phyloP scores from a whole-genome alignment of 2,329 filamentous ascomycete genomes.

The Aspergillus cejpii region DNA sequence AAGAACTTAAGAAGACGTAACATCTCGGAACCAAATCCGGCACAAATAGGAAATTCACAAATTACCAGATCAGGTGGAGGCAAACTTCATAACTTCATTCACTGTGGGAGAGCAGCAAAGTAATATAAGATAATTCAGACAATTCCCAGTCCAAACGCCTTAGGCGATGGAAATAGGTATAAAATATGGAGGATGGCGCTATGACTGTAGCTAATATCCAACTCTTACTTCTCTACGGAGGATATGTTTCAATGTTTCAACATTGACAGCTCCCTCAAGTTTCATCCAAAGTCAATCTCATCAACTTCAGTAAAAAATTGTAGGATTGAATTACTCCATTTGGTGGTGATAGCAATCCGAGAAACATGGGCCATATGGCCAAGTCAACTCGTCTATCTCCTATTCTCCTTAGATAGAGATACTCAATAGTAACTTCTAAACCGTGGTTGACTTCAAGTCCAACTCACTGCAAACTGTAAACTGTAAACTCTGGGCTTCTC shows the following conservation, averaged over 20 bases:
- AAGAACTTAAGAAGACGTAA: constrained; percentile 7
- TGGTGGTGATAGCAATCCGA: not conserved
- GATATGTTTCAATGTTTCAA: no score
- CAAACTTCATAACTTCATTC: no score
- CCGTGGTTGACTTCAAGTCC: no score
- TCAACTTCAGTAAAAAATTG: not conserved
- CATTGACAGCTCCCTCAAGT: no score
- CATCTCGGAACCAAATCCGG: constrained; percentile 14
- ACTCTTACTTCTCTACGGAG: no score
- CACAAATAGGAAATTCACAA: constrained; percentile 1
- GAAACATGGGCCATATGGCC: not conserved
- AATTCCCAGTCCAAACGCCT: not conserved
- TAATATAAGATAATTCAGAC: no score
- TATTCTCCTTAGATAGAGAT: not conserved
- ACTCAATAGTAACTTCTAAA: no score
- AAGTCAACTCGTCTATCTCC: not conserved
- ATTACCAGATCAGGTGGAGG: not conserved
- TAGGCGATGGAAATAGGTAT: not conserved
- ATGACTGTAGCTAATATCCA: no score
- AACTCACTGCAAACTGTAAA: no score
- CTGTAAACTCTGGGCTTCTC: not conserved
- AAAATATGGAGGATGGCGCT: no score
- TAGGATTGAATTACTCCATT: not conserved
- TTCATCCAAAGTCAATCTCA: no score
- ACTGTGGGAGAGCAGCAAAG: no score